phyloP scores from a whole-genome alignment of 2,329 filamentous ascomycete species.

The Epichloe brachyelytri region DNA sequence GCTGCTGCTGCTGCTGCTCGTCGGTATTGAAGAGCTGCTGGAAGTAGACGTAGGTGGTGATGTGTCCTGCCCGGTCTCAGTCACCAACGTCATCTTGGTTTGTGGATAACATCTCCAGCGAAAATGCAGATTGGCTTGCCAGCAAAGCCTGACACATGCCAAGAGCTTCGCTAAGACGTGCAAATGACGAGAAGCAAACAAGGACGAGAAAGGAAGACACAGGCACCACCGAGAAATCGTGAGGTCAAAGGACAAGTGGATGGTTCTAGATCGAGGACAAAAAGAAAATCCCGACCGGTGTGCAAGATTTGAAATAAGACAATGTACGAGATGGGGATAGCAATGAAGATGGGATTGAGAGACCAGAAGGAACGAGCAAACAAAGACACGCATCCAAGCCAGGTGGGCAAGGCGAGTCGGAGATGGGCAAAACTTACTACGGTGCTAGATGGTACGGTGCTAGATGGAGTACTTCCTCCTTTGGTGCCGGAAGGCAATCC shows the following conservation, averaged over 20 bases:
- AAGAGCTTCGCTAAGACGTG: not conserved
- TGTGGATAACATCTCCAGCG: constrained; percentile 6
- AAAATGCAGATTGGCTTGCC: constrained; percentile 8
- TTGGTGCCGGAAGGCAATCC: constrained; percentile 44
- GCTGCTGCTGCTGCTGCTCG: constrained; percentile 6
- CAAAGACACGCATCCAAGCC: not conserved
- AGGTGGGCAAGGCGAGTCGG: constrained; percentile 1
- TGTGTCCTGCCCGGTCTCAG: constrained; percentile 24
- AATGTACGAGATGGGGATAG: not conserved
- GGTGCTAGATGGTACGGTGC: constrained; percentile 12
- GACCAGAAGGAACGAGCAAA: not conserved
- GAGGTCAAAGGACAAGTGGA: too few species aligned
- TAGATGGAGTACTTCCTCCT: constrained; percentile 13
- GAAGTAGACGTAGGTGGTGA: constrained; percentile 12
- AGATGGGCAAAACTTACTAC: constrained; percentile 15
- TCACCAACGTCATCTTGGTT: constrained; percentile 18
- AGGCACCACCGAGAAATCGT: too few species aligned
- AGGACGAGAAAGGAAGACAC: not conserved
- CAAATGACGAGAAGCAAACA: constrained; percentile 3
- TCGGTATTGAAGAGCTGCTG: constrained; percentile 12
- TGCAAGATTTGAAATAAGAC: not conserved
- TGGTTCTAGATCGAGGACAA: too few species aligned
- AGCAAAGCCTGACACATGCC: constrained; percentile 8
- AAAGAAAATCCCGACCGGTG: too few species aligned
- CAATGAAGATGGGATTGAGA: not conserved